phyloP scores from a whole-genome alignment of 495 filamentous ascomycete genomes.

The Mycothermus thermophilus region DNA sequence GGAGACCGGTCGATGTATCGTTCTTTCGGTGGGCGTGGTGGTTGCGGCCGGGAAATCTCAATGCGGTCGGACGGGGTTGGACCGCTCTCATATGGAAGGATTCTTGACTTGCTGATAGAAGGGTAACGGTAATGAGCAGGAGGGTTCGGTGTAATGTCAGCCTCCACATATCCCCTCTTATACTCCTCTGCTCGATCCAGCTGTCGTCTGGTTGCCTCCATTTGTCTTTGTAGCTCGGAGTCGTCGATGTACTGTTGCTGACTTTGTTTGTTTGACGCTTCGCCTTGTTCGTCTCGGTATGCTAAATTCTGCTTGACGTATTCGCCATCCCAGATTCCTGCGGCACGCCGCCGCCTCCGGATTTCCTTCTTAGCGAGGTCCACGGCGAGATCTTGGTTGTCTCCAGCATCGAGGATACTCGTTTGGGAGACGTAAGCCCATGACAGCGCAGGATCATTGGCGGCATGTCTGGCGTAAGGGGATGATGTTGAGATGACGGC shows the following conservation, averaged over 20 bases:
- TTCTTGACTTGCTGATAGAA: constrained; percentile 30
- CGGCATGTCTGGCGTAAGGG: constrained; percentile 24
- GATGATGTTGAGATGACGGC: constrained; percentile 5
- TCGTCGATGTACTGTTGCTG: constrained; percentile 20
- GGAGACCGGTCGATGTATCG: constrained; percentile 1
- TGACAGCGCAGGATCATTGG: constrained; percentile 34
- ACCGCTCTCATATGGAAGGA: constrained; percentile 29
- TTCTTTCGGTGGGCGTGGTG: constrained; percentile 35
- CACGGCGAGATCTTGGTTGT: constrained; percentile 65
- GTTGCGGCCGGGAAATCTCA: constrained; percentile 14
- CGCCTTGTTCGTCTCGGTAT: too few relatives aligned
- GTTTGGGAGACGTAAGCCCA: constrained; percentile 24
- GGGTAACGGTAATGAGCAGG: constrained; percentile 37
- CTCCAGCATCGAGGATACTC: constrained; percentile 46
- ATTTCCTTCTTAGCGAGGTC: constrained; percentile 64
- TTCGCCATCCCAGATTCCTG: constrained; percentile 51
- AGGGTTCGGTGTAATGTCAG: background rate
- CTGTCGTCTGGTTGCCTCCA: constrained; percentile 31
- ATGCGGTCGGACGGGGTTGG: constrained; percentile 4
- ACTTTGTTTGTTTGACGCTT: constrained; percentile 5
- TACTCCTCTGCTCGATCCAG: constrained; percentile 23
- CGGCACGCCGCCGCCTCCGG: constrained; percentile 40
- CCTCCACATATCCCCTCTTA: constrained; percentile 1
- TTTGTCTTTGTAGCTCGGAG: constrained; percentile 33
- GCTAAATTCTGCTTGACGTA: too few relatives aligned